Base-by-base conservation (phyloP, 176 grass and related monocot species). In the Musa beccarii region DNA sequence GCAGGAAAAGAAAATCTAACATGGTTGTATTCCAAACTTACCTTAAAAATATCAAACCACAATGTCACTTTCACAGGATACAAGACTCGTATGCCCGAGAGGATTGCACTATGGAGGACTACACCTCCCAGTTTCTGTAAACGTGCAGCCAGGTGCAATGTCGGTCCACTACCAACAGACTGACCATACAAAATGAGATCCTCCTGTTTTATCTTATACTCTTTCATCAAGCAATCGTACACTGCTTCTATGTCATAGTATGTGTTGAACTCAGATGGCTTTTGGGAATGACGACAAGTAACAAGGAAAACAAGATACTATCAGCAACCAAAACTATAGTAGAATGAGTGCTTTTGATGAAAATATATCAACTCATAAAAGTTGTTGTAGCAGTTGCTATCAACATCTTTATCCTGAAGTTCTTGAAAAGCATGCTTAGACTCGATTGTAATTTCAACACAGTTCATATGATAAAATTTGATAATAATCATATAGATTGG, bases 21-120 rank as follows among this genome's bases (percentile, higher is more conserved):
- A 4, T 11, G 16, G 16, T 17, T 61, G 2, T 24, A 11, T 11
- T 65, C 62, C 20, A 25, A 25, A 75, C 74, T 81, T 90, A 89
- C 93, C 85, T 93, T 97, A 79, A 97, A 97, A 63, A 97, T 97
- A 85, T 97, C 93, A 63, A 97, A 97, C 85, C 90, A 92, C 78
- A 97, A 81, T 24, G 93, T 97, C 16, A 97, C 87, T 85, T 97
- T 97, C 7, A 97, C 90, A 67, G 87, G 89, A 85, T 93, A 97
- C 15, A 97, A 72, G 79, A 97, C 93, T 50, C 93, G 83, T 76
- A 97, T 97, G 72, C 93, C 93, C 29, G 93, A 97, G 56, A 97
- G 87, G 82, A 97, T 97, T 79, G 87, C 87, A 64, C 93, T 92
- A 59, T 97, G 93, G 83, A 97, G 93, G 59, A 97, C 85, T 52